Conservation (phyloP, 768 basidiomycete species). For the Tephrocybe sp. region DNA sequence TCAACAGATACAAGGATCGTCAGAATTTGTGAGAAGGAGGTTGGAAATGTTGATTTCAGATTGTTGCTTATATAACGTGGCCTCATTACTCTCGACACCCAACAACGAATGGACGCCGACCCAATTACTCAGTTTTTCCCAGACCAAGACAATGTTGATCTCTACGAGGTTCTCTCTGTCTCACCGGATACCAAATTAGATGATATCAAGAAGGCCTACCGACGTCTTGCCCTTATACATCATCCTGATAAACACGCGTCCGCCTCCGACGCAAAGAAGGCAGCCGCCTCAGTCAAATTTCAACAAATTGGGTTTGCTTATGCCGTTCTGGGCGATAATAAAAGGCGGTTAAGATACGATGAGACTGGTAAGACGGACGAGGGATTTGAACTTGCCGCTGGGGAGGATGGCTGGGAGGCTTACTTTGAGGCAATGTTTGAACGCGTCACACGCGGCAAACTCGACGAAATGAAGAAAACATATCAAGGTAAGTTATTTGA, state of each 20-base stretch:
- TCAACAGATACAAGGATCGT: too few relatives aligned
- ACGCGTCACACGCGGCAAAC: constrained; percentile 75
- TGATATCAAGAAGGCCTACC: constrained; percentile 82
- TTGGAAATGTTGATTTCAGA: too few relatives aligned
- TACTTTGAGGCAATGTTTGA: constrained; percentile 94
- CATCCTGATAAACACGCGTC: constrained; percentile 90
- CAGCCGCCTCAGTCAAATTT: constrained; percentile 73
- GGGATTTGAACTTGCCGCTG: constrained; percentile 62
- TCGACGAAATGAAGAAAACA: constrained; percentile 91
- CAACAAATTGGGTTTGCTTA: constrained; percentile 96
- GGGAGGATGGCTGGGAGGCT: constrained; percentile 89
- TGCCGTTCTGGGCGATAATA: constrained; percentile 79
- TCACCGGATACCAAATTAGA: constrained; percentile 51
- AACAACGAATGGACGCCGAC: constrained; percentile 63
- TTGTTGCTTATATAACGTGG: not conserved
- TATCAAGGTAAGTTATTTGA: constrained; percentile 72
- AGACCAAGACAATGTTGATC: constrained; percentile 64
- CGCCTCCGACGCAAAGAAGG: constrained; percentile 55
- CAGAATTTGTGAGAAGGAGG: too few relatives aligned
- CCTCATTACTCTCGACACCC: constrained; percentile 6
- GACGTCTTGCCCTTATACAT: constrained; percentile 72
- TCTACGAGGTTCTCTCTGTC: constrained; percentile 73
- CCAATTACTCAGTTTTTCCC: constrained; percentile 78
- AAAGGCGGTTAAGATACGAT: constrained; percentile 76
- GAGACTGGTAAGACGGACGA: constrained; percentile 84